phyloP scores from a whole-genome alignment of 768 basidiomycete genomes.

The Boletus patriciae region DNA sequence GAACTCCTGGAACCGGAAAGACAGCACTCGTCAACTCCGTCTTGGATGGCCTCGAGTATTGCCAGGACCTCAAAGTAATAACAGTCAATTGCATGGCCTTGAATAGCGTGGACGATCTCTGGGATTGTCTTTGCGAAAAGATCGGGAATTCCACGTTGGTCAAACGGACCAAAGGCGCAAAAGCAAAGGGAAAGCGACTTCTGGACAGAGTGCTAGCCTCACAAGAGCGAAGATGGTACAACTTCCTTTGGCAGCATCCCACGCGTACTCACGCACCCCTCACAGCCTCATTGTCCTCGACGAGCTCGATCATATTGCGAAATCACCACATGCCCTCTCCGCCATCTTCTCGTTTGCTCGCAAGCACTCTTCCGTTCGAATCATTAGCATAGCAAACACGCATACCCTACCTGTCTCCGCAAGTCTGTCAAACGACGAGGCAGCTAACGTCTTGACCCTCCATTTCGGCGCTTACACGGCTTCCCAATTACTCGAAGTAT shows the following conservation, averaged over 20 bases:
- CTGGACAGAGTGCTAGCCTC: slow-evolving; percentile 46
- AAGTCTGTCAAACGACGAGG: slow-evolving; percentile 36
- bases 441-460: slow-evolving; percentile 55
- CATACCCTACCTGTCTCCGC: slow-evolving; percentile 72
- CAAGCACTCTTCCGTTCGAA: slow-evolving; percentile 51
- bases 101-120: slow-evolving; percentile 63
- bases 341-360: slow-evolving; percentile 70
- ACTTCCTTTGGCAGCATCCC: background rate
- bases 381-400: slow-evolving; percentile 88
- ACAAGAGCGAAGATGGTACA: slow-evolving; percentile 55
- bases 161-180: slow-evolving; percentile 41
- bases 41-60: slow-evolving; percentile 44
- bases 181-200: slow-evolving; percentile 46
- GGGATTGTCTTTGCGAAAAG: slow-evolving; percentile 66
- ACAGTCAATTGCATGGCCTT: slow-evolving; percentile 83
- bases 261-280: slow-evolving; percentile 21
- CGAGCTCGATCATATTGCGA: slow-evolving; percentile 81
- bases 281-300: slow-evolving; percentile 76
- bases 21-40: slow-evolving; percentile 79
- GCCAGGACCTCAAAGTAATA: slow-evolving; percentile 46
- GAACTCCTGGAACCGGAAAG: slow-evolving; percentile 91
- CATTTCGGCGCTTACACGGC: slow-evolving; percentile 83
- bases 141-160: slow-evolving; percentile 38
- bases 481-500: slow-evolving; percentile 65
- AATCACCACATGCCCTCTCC: slow-evolving; percentile 55